phyloP scores from a whole-genome alignment of 768 basidiomycete species.

The Cystobasidiopsis lactophilus region DNA sequence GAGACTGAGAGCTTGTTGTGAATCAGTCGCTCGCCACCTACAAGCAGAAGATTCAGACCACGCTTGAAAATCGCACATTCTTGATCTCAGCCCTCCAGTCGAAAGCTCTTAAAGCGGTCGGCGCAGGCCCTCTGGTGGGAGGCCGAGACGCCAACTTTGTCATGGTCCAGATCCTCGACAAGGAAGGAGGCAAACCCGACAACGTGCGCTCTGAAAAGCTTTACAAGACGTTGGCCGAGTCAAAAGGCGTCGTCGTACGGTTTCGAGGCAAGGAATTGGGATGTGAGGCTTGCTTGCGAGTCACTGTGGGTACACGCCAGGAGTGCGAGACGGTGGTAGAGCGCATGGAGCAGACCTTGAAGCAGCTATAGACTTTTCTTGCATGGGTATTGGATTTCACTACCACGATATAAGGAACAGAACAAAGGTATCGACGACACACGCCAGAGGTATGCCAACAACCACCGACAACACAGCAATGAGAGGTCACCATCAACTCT shows the following conservation, averaged over 20 bases:
- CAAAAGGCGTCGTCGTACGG: constrained; percentile 66
- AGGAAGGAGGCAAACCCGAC: constrained; percentile 32
- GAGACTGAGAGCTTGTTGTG: background rate
- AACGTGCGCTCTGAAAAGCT: constrained; percentile 40
- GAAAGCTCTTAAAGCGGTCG: constrained; percentile 25
- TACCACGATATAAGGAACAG: too few relatives aligned
- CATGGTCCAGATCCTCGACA: constrained; percentile 47
- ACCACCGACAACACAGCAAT: too few relatives aligned
- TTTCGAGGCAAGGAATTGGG: constrained; percentile 70
- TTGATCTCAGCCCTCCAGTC: constrained; percentile 38
- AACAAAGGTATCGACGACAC: too few relatives aligned
- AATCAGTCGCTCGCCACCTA: constrained; percentile 31
- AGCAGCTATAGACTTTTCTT: constrained; percentile 5
- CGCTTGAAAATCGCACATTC: constrained; percentile 36
- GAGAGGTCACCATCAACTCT: too few relatives aligned
- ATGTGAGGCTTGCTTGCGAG: constrained; percentile 63
- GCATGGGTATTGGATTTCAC: background rate
- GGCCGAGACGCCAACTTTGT: constrained; percentile 79
- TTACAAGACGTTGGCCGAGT: constrained; percentile 66
- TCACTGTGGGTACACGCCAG: constrained; percentile 64
- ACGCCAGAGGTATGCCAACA: too few relatives aligned
- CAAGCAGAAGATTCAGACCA: constrained; percentile 36
- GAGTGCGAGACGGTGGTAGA: constrained; percentile 47
- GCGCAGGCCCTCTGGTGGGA: constrained; percentile 46
- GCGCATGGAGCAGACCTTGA: constrained; percentile 29